These are phyloP conservation scores for Boletus rufocinnamomeus DNA, from an alignment of 768 basidiomycete species.

Conservation along the genomic window DNA sequence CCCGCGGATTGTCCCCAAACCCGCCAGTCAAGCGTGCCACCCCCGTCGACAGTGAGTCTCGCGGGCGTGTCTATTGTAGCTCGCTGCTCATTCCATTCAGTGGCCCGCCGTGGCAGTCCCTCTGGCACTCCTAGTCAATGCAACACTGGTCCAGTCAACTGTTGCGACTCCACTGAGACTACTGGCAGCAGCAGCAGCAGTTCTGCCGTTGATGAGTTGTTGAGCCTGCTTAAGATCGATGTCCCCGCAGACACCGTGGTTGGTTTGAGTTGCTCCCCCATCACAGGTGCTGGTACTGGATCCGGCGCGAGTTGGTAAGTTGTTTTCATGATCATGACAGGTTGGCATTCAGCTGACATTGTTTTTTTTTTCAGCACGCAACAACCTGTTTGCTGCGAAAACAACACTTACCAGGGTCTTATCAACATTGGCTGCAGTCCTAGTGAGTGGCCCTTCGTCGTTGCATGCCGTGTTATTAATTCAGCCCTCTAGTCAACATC, in stretches of 20 bases:
- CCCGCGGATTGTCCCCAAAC: conserved; percentile 52
- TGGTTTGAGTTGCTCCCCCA: conserved; percentile 38
- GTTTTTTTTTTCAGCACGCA: conserved; percentile 23
- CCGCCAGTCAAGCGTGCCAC: conserved; percentile 43
- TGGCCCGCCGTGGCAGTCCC: conserved; percentile 38
- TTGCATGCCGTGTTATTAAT: not conserved
- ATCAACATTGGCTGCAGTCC: conserved; percentile 43
- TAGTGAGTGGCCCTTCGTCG: conserved; percentile 24
- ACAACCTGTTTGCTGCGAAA: conserved; percentile 43
- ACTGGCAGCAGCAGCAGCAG: too few relatives aligned
- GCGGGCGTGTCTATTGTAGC: not conserved
- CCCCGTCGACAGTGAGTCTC: conserved; percentile 35
- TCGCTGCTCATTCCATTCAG: conserved; percentile 24
- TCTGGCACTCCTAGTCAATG: conserved; percentile 36
- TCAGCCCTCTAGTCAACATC: conserved; percentile 12
- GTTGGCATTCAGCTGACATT: not conserved
- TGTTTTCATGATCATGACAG: too few relatives aligned
- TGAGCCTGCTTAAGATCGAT: rapidly evolving
- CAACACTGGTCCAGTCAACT: conserved; percentile 17
- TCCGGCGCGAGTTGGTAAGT: conserved; percentile 20
- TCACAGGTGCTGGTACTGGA: conserved; percentile 6
- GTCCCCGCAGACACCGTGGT: not conserved
- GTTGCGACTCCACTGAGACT: conserved; percentile 17
- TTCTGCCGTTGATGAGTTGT: not conserved
- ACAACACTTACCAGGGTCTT: conserved; percentile 38